These are phyloP conservation scores for Ricinus communis DNA, from an alignment of 345 rosid species.

Conservation along the genomic window DNA sequence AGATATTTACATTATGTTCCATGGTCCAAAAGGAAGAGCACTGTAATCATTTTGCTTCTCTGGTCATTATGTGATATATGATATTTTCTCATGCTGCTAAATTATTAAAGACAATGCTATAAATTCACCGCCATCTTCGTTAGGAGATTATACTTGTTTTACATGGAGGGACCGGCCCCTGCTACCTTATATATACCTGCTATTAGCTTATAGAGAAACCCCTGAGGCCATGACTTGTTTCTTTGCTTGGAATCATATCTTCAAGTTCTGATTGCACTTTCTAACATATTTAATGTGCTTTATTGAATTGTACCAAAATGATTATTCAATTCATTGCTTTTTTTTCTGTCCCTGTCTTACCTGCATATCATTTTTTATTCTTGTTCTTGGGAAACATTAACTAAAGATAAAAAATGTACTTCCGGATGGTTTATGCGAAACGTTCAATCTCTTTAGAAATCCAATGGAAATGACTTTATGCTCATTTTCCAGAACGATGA, in stretches of 20 bases:
- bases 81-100: not conserved
- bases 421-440: too few relatives aligned
- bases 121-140: not conserved
- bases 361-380: not conserved
- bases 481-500: too few relatives aligned
- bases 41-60: not conserved
- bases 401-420: not conserved
- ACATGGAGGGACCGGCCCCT: not conserved
- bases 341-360: not conserved
- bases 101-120: not conserved
- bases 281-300: not conserved
- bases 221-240: not conserved
- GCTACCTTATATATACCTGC: not conserved
- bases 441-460: too few relatives aligned
- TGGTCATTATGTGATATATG: not conserved
- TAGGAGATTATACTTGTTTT: not conserved
- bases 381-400: not conserved
- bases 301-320: not conserved
- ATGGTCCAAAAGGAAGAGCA: not conserved
- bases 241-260: not conserved
- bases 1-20: not conserved
- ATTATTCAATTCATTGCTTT: not conserved
- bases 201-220: not conserved
- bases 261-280: not conserved
- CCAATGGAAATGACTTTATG: not conserved